These are phyloP conservation scores for Coemansia sp. DNA, from an alignment of 192 early-diverging fungal species.

Conservation along the genomic window DNA sequence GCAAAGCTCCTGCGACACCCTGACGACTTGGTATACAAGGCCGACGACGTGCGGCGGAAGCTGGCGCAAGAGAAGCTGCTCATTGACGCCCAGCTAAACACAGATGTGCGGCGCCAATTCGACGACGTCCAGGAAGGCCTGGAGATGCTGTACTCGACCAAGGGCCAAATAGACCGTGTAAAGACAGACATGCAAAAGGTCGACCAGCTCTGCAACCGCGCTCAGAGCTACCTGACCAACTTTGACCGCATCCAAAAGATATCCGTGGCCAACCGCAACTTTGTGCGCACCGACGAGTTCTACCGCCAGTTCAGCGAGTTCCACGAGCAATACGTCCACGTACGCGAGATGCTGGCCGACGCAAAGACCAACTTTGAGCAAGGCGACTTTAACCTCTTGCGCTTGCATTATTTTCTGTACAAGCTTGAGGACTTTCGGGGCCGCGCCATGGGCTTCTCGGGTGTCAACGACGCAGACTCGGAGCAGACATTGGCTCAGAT, in stretches of 20 bases:
- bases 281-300: constrained; percentile 82
- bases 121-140: constrained; percentile 88
- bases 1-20: constrained; percentile 87
- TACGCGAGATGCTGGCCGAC: constrained; percentile 67
- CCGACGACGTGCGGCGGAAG: constrained; percentile 75
- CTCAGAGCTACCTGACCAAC: constrained; percentile 84
- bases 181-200: constrained; percentile 78
- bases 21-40: constrained; percentile 89
- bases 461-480: constrained; percentile 69
- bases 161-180: constrained; percentile 62
- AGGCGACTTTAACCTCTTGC: constrained; percentile 67
- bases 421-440: constrained; percentile 87
- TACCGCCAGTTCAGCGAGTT: constrained; percentile 87
- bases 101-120: constrained; percentile 88
- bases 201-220: constrained; percentile 81
- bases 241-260: constrained; percentile 92
- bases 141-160: constrained; percentile 68
- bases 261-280: constrained; percentile 93
- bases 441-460: constrained; percentile 76
- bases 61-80: constrained; percentile 85
- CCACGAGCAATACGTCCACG: constrained; percentile 73
- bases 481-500: constrained; percentile 81
- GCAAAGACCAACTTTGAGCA: constrained; percentile 55
- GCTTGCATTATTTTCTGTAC: constrained; percentile 86
- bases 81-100: constrained; percentile 95